These are phyloP conservation scores for Pestalotiopsis sp. DNA, from an alignment of 2,329 filamentous ascomycete genomes.

Conservation along the genomic window DNA sequence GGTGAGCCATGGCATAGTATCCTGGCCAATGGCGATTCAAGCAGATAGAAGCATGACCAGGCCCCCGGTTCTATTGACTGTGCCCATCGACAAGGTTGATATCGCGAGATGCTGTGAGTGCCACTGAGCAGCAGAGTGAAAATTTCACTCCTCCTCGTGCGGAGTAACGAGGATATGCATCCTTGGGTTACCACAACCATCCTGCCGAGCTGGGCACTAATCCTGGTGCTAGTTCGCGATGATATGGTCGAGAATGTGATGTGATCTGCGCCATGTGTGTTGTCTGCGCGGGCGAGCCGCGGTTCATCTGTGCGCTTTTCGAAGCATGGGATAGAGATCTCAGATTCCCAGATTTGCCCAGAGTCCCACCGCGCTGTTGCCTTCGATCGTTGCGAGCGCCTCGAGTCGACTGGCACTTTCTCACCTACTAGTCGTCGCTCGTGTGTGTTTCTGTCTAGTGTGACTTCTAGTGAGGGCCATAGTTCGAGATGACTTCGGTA, in stretches of 20 bases:
- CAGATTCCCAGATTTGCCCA: not conserved
- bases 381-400: not conserved
- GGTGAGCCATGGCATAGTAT: not conserved
- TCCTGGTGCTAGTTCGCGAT: not conserved
- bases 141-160: not conserved
- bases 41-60: constrained; percentile 3
- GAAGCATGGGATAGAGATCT: not conserved
- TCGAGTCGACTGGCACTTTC: not conserved
- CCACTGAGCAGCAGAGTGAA: not conserved
- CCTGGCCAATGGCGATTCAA: constrained; percentile 2
- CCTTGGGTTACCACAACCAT: not conserved
- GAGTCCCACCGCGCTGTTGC: not conserved
- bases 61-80: not conserved
- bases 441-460: constrained; percentile 11
- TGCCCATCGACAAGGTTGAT: not conserved
- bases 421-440: constrained; percentile 16
- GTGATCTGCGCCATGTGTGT: constrained; percentile 1
- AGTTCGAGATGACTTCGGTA: constrained; percentile 25
- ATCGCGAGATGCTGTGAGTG: not conserved
- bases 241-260: not conserved
- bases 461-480: constrained; percentile 17
- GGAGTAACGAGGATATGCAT: not conserved
- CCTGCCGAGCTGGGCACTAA: not conserved
- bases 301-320: not conserved
- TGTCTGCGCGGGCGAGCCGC: not conserved